These are phyloP conservation scores for Trichaptum fuscoviolaceum DNA, from an alignment of 768 basidiomycete genomes.

Conservation along the genomic window DNA sequence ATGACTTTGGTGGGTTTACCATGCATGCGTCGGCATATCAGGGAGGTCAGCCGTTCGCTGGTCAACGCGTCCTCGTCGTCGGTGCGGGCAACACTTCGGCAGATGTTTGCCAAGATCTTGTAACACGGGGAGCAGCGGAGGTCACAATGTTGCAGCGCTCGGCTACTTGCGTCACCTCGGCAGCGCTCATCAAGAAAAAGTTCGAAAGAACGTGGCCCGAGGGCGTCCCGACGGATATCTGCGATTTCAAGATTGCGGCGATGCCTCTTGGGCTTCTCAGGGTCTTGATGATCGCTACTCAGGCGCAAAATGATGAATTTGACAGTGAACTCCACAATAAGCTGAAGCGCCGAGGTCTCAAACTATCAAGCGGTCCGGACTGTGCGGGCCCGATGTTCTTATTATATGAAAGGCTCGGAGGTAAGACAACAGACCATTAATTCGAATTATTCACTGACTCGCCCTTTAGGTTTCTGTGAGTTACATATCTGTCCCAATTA, in stretches of 20 bases:
- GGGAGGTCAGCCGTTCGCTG: constrained; percentile 24
- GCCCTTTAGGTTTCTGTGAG: not conserved
- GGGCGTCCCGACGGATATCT: constrained; percentile 16
- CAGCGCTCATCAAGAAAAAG: constrained; percentile 1
- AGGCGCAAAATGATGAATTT: constrained; percentile 19
- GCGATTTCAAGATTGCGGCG: constrained; percentile 22
- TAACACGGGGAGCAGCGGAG: constrained; percentile 23
- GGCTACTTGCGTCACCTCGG: constrained; percentile 28
- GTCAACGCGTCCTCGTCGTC: constrained; percentile 34
- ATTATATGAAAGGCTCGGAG: constrained; percentile 27
- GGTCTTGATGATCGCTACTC: constrained; percentile 8
- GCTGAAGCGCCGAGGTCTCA: constrained; percentile 31
- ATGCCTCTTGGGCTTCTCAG: constrained; percentile 6
- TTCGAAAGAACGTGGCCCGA: constrained; percentile 16
- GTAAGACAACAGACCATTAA: constrained; percentile 16
- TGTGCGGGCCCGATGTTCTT: constrained; percentile 26
- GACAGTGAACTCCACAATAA: constrained; percentile 31
- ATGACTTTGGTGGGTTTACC: constrained; percentile 26
- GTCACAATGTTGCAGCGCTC: constrained; percentile 42
- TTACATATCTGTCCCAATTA: not conserved
- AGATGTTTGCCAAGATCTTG: constrained; percentile 35
- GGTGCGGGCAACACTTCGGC: constrained; percentile 36
- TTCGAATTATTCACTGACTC: not conserved
- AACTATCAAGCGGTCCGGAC: constrained; percentile 29
- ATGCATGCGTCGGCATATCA: constrained; percentile 30